phyloP scores from a whole-genome alignment of 2,329 filamentous ascomycete genomes.

The Xylaria sp. region DNA sequence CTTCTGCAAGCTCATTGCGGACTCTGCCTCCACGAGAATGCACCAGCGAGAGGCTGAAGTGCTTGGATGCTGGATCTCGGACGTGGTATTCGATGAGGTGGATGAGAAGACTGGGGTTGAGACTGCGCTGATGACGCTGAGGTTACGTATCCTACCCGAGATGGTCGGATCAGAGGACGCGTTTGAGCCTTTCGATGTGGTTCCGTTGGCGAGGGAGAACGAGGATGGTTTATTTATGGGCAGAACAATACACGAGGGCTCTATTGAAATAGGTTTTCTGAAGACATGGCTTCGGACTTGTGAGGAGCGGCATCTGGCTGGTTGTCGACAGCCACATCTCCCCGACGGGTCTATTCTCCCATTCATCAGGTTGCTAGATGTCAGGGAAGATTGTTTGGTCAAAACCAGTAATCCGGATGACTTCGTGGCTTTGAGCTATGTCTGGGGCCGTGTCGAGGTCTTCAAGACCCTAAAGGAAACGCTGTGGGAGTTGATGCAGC shows the following conservation, averaged over 20 bases:
- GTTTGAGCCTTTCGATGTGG: slow-evolving; percentile 7
- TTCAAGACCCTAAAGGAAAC: slow-evolving; percentile 2
- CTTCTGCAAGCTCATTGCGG: slow-evolving; percentile 4
- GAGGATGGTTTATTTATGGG: not conserved
- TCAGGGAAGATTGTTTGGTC: not conserved
- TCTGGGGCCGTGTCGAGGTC: slow-evolving; percentile 7
- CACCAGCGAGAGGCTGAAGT: not conserved
- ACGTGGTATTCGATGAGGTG: not conserved
- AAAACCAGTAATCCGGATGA: not conserved
- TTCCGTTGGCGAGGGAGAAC: not conserved
- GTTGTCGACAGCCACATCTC: too few species aligned
- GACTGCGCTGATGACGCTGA: not conserved
- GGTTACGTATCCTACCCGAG: slow-evolving; percentile 4
- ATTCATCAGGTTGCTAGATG: not conserved
- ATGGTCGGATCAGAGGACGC: slow-evolving; percentile 6
- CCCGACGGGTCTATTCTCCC: not conserved
- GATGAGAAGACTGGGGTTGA: not conserved
- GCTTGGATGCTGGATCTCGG: slow-evolving; percentile 7
- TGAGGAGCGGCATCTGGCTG: not conserved
- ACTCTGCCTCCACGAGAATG: slow-evolving; percentile 2
- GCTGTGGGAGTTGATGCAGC: not conserved
- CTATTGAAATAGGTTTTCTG: not conserved
- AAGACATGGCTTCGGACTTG: slow-evolving; percentile 1
- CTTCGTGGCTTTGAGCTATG: slow-evolving; percentile 12
- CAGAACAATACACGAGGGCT: not conserved